Conservation (phyloP, 2,329 filamentous ascomycete species). For the Juglanconis sp. region DNA sequence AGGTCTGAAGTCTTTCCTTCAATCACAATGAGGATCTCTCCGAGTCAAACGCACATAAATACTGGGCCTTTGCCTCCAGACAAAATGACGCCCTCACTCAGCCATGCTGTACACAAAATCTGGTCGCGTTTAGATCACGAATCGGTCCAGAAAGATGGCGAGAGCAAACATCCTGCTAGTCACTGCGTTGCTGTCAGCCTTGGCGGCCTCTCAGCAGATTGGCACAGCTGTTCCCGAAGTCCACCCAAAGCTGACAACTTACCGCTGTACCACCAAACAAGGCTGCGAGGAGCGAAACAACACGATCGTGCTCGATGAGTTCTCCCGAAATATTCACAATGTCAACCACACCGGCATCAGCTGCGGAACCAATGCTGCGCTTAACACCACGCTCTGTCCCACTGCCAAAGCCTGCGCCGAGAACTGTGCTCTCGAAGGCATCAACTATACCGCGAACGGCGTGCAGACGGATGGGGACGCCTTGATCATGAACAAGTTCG, state of each 20-base stretch:
- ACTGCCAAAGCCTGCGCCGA: not conserved
- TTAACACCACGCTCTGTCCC: conserved; percentile 4
- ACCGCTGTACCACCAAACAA: not conserved
- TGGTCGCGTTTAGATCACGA: not conserved
- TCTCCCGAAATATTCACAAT: conserved; percentile 11
- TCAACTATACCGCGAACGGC: conserved; percentile 7
- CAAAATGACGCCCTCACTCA: too few relatives aligned
- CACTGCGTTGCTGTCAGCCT: not conserved
- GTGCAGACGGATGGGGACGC: not conserved
- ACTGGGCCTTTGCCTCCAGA: too few relatives aligned
- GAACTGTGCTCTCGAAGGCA: conserved; percentile 8
- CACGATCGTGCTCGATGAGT: conserved; percentile 5
- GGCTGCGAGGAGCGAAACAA: conserved; percentile 4
- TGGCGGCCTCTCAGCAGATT: conserved; percentile 4
- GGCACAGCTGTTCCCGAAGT: not conserved
- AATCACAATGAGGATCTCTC: not conserved
- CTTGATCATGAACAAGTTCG: conserved; percentile 6
- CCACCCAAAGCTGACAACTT: conserved; percentile 5
- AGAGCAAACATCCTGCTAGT: not conserved
- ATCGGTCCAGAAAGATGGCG: not conserved
- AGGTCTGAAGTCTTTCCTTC: not conserved
- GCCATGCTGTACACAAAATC: not conserved
- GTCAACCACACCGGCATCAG: conserved; percentile 2
- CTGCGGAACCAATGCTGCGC: conserved; percentile 1
- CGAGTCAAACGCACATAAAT: too few relatives aligned